phyloP scores from a whole-genome alignment of 345 rosid species.

The Iberis pinnata region DNA sequence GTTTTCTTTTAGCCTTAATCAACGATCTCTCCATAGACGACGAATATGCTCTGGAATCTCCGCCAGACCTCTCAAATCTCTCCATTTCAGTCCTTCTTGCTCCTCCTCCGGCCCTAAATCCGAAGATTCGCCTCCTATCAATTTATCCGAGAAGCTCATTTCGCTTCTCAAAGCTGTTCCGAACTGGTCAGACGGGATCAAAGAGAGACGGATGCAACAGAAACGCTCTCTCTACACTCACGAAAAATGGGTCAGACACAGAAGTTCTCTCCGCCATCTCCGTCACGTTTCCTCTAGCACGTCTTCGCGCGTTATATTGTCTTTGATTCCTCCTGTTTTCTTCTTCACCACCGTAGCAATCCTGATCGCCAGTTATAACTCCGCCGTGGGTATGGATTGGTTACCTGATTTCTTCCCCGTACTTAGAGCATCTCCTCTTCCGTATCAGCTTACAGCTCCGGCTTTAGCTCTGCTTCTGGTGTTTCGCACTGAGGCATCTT shows the following conservation, averaged over 20 bases:
- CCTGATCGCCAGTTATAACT: constrained; percentile 57
- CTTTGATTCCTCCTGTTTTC: constrained; percentile 78
- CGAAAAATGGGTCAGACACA: constrained; percentile 71
- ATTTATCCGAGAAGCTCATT: constrained; percentile 28
- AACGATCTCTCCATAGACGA: constrained; percentile 29
- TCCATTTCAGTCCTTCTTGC: constrained; percentile 27
- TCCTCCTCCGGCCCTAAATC: constrained; percentile 27
- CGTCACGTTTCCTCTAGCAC: constrained; percentile 68
- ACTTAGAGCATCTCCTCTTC: constrained; percentile 70
- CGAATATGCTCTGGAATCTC: constrained; percentile 23
- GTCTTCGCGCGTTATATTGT: constrained; percentile 74
- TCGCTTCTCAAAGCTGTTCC: constrained; percentile 66
- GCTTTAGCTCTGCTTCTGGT: constrained; percentile 87
- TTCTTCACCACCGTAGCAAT: constrained; percentile 64
- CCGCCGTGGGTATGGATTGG: constrained; percentile 50
- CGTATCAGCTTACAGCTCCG: constrained; percentile 82
- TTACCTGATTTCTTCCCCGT: constrained; percentile 62
- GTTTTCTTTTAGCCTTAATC: constrained; percentile 31
- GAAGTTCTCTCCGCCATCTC: constrained; percentile 81
- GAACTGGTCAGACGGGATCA: constrained; percentile 73
- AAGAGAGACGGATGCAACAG: constrained; percentile 76
- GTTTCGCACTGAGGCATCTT: constrained; percentile 91
- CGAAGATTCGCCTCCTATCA: constrained; percentile 7
- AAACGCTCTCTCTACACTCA: constrained; percentile 73
- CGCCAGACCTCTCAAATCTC: constrained; percentile 26